Evolutionary conservation across 1,284 basidiomycete species (phyloP), one percentile per base, ranked within the genome.

Genomic region (Sparassis latifolia): DNA sequence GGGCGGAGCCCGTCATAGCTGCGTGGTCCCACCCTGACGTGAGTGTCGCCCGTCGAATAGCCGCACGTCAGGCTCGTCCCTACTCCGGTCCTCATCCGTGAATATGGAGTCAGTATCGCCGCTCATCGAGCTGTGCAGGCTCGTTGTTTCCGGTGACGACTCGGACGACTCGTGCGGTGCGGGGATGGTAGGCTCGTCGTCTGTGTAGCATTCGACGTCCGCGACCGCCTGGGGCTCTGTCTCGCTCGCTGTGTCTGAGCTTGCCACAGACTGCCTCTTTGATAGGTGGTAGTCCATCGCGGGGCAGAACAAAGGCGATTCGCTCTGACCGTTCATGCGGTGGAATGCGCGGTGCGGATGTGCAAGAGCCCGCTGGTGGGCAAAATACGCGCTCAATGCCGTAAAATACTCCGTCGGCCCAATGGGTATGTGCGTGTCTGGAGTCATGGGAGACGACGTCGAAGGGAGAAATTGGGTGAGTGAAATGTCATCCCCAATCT

Each of bases 111-210:
- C 65, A 2, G 61, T 54, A 52, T 66, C 61, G 20, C 20, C 20
- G 20, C 20, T 20, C 20, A 20, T 20, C 4, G 62, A 55, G 45
- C 66, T 68, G 45, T 64, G 66, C 35, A 69, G 52, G 49, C 69
- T 70, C 59, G 65, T 67, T 38, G 69, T 69, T 56, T 69, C 68
- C 20, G 20, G 20, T 42, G 68, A 69, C 4, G 63, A 66, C 10
- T 62, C 64, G 32, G 64, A 66, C 5, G 70, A 70, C 20, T 20
- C 20, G 44, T 69, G 63, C n/a, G 64, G 57, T 4, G 79, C 78
- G 32, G 83, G 74, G 49, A 88, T 86, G 27, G 86, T 88, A 29
- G 86, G 86, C 64, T 88, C 86, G 52, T 88, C 86, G 53, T 88
- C 86, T 37, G 84, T 86, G 48, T 77, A 79, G 56, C 76, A 73